Evolutionary conservation across 2,329 filamentous ascomycete species (phyloP).

Genomic region (Cladophialophora psammophila): DNA sequence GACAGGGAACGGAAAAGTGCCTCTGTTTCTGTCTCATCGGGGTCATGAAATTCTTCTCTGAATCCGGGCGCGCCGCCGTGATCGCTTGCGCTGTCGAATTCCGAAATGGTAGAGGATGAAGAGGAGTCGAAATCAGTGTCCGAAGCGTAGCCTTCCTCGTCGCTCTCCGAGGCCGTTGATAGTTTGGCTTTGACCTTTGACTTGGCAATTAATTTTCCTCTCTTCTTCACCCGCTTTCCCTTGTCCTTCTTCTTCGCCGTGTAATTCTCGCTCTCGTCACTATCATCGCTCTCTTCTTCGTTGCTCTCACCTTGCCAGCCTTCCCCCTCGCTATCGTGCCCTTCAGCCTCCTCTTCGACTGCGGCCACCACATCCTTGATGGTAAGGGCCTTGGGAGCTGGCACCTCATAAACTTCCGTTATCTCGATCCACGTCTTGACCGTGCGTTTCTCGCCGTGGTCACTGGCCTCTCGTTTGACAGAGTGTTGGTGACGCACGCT

Average conservation of each 20-base stretch:
- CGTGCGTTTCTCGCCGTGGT: constrained; percentile 30
- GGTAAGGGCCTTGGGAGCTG: constrained; percentile 2
- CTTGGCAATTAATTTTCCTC: constrained; percentile 32
- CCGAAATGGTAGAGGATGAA: background rate
- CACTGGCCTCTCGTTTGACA: constrained; percentile 23
- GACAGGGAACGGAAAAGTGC: constrained; percentile 14
- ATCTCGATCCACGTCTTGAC: constrained; percentile 34
- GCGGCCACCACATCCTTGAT: constrained; percentile 23
- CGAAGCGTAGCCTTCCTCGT: constrained; percentile 1
- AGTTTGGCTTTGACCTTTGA: constrained; percentile 11
- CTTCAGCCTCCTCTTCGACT: constrained; percentile 21
- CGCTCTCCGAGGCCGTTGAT: background rate
- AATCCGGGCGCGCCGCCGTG: background rate
- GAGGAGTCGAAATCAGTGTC: background rate
- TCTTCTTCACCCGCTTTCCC: constrained; percentile 22
- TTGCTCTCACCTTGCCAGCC: constrained; percentile 45
- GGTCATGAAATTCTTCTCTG: background rate
- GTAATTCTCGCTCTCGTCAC: constrained; percentile 7
- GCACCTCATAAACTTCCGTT: constrained; percentile 32
- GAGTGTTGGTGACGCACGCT: constrained; percentile 26
- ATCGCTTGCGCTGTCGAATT: background rate
- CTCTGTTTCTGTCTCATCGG: constrained; percentile 8
- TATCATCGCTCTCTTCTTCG: background rate
- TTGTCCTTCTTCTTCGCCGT: constrained; percentile 38
- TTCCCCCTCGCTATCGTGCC: constrained; percentile 23